A percentile compares a stretch with the other conserved stretches of the same genome.
Conservation (phyloP, 257 asterid species). For the Solanum clarkiae region DNA sequence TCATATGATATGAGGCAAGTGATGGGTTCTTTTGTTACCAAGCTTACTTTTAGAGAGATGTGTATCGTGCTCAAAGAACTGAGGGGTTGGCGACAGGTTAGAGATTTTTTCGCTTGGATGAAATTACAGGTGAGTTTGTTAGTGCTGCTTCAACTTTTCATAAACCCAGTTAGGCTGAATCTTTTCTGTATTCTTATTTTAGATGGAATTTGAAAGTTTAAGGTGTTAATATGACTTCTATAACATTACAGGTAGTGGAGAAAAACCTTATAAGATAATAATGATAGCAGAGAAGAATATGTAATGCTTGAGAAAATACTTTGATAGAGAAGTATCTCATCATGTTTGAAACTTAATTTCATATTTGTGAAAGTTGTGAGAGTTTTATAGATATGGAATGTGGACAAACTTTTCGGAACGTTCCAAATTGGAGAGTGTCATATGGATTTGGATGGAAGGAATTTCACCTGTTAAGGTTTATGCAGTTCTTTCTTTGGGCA, state of each 20-base stretch:
- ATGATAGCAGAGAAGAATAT: background rate
- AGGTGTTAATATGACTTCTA: background rate
- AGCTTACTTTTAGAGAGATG: conserved; percentile 88
- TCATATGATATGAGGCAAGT: conserved; percentile 71
- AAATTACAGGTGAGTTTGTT: conserved; percentile 60
- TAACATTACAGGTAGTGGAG: background rate
- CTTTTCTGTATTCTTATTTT: background rate
- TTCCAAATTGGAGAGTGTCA: background rate
- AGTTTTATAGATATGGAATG: background rate
- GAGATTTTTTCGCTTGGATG: conserved; percentile 92
- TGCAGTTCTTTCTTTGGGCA: background rate
- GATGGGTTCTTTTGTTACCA: conserved; percentile 73
- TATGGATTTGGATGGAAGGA: background rate
- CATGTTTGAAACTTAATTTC: background rate
- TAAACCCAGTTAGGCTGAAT: background rate
- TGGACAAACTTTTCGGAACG: background rate
- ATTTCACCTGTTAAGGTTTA: background rate
- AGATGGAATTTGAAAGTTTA: background rate
- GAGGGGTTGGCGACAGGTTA: conserved; percentile 82
- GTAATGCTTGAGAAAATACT: background rate
- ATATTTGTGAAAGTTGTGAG: background rate
- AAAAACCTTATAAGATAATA: background rate
- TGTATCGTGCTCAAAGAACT: conserved; percentile 91
- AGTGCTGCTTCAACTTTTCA: background rate
- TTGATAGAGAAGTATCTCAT: background rate